Evolutionary conservation across 2,329 filamentous ascomycete genomes (phyloP).

Genomic region (Xylaria hypoxylon): DNA sequence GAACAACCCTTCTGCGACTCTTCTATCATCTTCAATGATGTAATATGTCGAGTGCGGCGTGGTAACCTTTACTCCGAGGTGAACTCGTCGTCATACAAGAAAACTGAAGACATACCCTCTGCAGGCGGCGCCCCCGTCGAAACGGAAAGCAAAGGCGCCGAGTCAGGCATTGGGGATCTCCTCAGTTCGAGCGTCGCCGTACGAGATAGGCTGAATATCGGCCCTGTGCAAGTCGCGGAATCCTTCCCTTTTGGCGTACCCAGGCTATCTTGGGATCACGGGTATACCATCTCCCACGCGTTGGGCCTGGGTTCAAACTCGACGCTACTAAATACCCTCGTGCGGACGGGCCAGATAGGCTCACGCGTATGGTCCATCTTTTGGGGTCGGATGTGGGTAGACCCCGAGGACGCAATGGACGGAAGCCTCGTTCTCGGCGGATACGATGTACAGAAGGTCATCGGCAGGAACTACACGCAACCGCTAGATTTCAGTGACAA

Average conservation of each 20-base stretch:
- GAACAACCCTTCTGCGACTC: constrained; percentile 46
- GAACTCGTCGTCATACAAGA: constrained; percentile 23
- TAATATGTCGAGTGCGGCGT: constrained; percentile 43
- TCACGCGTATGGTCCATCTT: too few relatives aligned
- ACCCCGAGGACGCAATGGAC: too few relatives aligned
- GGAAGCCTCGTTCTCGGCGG: too few relatives aligned
- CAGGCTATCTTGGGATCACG: constrained; percentile 31
- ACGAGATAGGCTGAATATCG: constrained; percentile 12
- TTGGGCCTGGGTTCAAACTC: too few relatives aligned
- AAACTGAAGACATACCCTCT: too few relatives aligned
- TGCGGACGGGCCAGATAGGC: background rate
- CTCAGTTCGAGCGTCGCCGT: constrained; percentile 24
- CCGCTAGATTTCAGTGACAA: too few relatives aligned
- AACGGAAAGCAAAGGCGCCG: constrained; percentile 19
- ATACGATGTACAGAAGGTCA: too few relatives aligned
- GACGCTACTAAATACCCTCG: too few relatives aligned
- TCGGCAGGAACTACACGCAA: too few relatives aligned
- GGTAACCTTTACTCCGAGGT: constrained; percentile 34
- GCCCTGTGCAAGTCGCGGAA: background rate
- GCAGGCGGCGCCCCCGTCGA: constrained; percentile 33
- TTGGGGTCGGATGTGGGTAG: too few relatives aligned
- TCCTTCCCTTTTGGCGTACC: constrained; percentile 33
- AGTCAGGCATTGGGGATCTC: constrained; percentile 26
- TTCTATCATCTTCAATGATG: constrained; percentile 47
- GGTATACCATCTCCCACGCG: too few relatives aligned